Base-by-base conservation (phyloP, 192 early-diverging fungal genomes). In the Coemansia javaensis region DNA sequence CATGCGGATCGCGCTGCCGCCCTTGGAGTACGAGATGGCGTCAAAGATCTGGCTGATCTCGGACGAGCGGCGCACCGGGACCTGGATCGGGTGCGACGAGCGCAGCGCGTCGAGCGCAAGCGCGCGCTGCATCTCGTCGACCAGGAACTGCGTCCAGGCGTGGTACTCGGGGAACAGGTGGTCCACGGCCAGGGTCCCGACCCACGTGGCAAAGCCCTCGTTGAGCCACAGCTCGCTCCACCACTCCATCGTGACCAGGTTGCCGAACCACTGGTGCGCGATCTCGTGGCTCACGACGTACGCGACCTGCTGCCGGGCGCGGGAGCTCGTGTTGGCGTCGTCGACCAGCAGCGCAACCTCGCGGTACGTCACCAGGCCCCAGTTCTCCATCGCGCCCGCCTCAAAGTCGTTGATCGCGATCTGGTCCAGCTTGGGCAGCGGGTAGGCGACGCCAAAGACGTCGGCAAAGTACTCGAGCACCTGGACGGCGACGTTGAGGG, bases 11-110 rank as follows among this genome's bases (percentile, higher is more conserved):
- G 88, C 79, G 12, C 78, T 77, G 9, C 85, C 84, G 12, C 90
- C 90, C 58, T 93, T 93, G 60, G 69, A 81, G 77, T 93, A 91
- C 15, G 79, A 79, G 56, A 92, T 85, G 14, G 86, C 82, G 59
- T 93, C 91, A 59, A 93, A 93, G 31, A 93, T 87, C 66, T 93
- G 85, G 28, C 63, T 63, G 34, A 93, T 87, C 37, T 93, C 87
- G 15, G 77, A 60, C 30, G 86, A 75, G 32, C 79, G 73, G 23
- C 68, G 76, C 38, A 92, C 82, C 2, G 75, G 67, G 2, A 93
- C 89, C 40, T 91, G 78, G 50, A 93, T 87, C 27, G 91, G 88
- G 59, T 93, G 91, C 15, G 83, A 86, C 28, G 82, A 84, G n/a
- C 86, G 81, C 37, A 92, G 75, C 9, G 80, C 77, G 59, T 93